Base-by-base conservation (phyloP, 1,284 basidiomycete genomes). In the Heterobasidion annosum region DNA sequence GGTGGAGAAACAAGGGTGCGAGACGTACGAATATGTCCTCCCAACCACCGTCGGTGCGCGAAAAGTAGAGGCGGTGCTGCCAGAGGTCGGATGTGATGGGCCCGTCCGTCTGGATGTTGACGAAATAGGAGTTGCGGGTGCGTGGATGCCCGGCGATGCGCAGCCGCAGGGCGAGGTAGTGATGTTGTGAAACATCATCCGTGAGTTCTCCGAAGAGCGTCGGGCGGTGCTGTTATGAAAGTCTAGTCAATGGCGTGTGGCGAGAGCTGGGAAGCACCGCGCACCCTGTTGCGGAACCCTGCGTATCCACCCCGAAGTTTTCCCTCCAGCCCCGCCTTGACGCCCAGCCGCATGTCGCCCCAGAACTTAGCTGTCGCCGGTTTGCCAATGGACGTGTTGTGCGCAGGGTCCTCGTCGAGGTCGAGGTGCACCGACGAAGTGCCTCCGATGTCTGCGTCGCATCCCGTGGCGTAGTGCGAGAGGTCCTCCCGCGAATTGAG, bases 31-130 rank as follows among this genome's bases (percentile, higher is more conserved):
- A 83, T 9, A 95, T 70, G 62, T 93, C 87, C 67, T 94, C 89
- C 93, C 93, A 96, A 9, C 75, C 73, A 15, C 84, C 85, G 53
- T 89, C 83, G 19, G 75, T 72, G 51, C 80, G 76, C 54, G 79
- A 74, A 66, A 94, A 89, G 68, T 83, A 91, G 40, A 96, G 72
- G 40, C 90, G 77, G 64, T 96, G 93, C 64, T 95, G 93, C 84
- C 92, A 96, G 18, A 96, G 72, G 67, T 94, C 92, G 19, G 82
- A 84, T 45, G 80, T 77, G 50, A 89, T 76, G 2, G 87, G 83
- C 1, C 89, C 88, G 51, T 86, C 81, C 2, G 92, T 94, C 67
- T 95, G 93, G 34, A 96, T 71, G 67, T 96, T 96, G 56, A 93
- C 89, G 63, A 88, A 93, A 69, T 91, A 93, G 7, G 88, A 88